Conservation (phyloP, 1,284 basidiomycete species). For the Pascua sp. region DNA sequence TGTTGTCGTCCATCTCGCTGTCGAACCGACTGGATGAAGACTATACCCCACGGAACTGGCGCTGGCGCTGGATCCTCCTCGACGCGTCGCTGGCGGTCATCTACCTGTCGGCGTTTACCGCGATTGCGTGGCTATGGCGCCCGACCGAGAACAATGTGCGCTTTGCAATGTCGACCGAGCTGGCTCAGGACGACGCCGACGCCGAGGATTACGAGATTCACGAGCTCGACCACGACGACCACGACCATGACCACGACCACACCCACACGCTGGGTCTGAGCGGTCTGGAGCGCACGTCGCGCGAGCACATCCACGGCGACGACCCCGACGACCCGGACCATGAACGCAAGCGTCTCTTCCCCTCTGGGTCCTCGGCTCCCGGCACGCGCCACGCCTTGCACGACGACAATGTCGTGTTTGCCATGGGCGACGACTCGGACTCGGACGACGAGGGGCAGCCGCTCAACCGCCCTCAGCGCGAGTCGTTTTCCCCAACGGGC, state of each 20-base stretch:
- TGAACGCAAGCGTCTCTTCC: constrained; percentile 2
- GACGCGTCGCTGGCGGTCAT: constrained; percentile 92
- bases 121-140: constrained; percentile 88
- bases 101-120: constrained; percentile 73
- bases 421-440: constrained; percentile 63
- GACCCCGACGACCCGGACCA: neutral
- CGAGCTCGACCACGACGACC: constrained; percentile 54
- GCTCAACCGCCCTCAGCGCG: neutral
- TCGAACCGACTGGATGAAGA: constrained; percentile 87
- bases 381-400: constrained; percentile 20
- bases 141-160: constrained; percentile 89
- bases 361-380: no score
- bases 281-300: constrained; percentile 1
- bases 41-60: constrained; percentile 92
- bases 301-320: constrained; percentile 6
- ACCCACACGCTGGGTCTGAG: constrained; percentile 4
- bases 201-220: constrained; percentile 89
- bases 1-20: constrained; percentile 86
- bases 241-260: no score
- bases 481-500: no score
- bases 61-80: constrained; percentile 87
- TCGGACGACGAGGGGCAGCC: constrained; percentile 20
- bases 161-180: constrained; percentile 57
- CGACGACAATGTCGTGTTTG: constrained; percentile 80
- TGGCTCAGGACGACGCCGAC: constrained; percentile 74